phyloP scores from a whole-genome alignment of 306 rosid species.

The Styphnolobium japonicum region DNA sequence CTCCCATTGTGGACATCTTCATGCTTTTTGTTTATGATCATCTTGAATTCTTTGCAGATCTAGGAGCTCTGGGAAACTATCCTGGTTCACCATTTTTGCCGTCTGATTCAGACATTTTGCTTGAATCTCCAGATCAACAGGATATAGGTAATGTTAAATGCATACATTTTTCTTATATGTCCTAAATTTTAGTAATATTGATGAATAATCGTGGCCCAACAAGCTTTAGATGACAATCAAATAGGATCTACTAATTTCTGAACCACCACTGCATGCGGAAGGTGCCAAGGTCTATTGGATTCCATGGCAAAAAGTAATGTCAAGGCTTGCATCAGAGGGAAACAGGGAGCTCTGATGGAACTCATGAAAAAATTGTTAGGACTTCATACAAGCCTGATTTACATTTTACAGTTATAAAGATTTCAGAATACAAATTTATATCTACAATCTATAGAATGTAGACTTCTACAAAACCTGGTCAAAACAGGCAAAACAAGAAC shows the following conservation, averaged over 20 bases:
- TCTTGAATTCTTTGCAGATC: constrained; percentile 59
- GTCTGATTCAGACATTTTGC: constrained; percentile 88
- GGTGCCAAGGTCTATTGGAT: not conserved
- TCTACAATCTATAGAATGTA: not conserved
- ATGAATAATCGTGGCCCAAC: not conserved
- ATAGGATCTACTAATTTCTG: not conserved
- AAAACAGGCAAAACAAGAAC: not conserved
- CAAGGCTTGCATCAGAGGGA: not conserved
- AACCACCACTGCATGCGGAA: not conserved
- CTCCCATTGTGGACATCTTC: not conserved
- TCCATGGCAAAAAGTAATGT: not conserved
- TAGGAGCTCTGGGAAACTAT: constrained; percentile 91
- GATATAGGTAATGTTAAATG: constrained; percentile 68
- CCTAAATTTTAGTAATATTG: not conserved
- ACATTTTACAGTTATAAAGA: not conserved
- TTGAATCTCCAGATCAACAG: constrained; percentile 90
- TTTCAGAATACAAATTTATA: not conserved
- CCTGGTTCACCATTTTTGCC: constrained; percentile 94
- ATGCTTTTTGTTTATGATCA: not conserved
- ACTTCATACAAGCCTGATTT: not conserved
- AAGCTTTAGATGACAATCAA: not conserved
- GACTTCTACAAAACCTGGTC: not conserved
- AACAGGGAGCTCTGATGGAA: too few species aligned
- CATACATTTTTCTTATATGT: not conserved
- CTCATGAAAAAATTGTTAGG: not conserved